Conservation (phyloP, 1,284 basidiomycete genomes). For the Hortiboletus rubellus region DNA sequence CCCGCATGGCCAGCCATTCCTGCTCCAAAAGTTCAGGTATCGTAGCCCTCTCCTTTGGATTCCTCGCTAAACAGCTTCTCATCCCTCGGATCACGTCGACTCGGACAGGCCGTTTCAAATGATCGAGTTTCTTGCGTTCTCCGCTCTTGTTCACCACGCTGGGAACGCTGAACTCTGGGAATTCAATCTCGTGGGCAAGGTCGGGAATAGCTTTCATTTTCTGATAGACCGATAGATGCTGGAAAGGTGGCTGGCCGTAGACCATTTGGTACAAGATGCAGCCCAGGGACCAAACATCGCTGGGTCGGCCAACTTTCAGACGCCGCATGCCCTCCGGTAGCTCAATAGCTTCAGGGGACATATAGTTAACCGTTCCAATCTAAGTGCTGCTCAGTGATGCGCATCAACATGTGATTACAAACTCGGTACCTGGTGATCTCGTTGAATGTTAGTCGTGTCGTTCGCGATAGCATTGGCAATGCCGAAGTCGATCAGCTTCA, state of each 20-base stretch:
- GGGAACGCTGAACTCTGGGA: slow-evolving; percentile 55
- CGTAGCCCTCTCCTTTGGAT: slow-evolving; percentile 76
- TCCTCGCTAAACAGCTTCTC: slow-evolving; percentile 70
- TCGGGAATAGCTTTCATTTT: slow-evolving; percentile 91
- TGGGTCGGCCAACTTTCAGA: slow-evolving; percentile 82
- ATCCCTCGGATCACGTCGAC: slow-evolving; percentile 71
- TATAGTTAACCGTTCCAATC: slow-evolving; percentile 95
- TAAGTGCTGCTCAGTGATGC: slow-evolving; percentile 32
- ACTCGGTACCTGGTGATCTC: slow-evolving; percentile 79
- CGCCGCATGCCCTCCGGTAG: slow-evolving; percentile 74
- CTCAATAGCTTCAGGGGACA: slow-evolving; percentile 93
- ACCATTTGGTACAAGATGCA: slow-evolving; percentile 99
- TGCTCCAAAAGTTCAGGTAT: slow-evolving; percentile 75
- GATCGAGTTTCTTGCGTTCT: slow-evolving; percentile 53
- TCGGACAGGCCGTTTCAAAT: slow-evolving; percentile 65
- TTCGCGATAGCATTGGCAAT: slow-evolving; percentile 97
- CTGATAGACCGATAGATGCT: slow-evolving; percentile 77
- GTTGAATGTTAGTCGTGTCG: slow-evolving; percentile 95
- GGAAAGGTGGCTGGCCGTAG: slow-evolving; percentile 92
- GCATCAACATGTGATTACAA: background rate
- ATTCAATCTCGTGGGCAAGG: slow-evolving; percentile 68
- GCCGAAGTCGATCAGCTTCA: slow-evolving; percentile 96
- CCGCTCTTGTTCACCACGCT: slow-evolving; percentile 43
- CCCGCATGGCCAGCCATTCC: slow-evolving; percentile 64
- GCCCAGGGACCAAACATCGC: slow-evolving; percentile 96